Evolutionary conservation across 306 rosid species (phyloP), one percentile per base, ranked within the genome.

Genomic region (Vigna mungo): DNA sequence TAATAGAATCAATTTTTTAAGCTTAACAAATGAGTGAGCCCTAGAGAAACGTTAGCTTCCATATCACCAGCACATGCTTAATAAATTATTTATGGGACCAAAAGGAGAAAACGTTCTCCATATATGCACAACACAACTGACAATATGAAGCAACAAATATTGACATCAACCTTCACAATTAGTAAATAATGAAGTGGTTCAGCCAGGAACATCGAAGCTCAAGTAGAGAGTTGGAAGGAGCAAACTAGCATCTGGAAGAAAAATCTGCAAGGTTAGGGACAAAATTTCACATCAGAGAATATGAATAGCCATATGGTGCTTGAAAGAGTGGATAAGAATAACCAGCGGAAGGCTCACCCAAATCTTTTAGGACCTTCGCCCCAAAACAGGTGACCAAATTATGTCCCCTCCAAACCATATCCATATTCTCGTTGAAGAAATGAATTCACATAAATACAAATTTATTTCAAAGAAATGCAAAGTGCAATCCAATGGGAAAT

Each of bases 251-350:
- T 88, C 91, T 53, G 90, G 88, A 88, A 87, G 83, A 79, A 76
- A 85, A 84, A 91, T 87, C 96, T 91, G 90, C 90, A 90, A 82
- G 76, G 85, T 84, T 88, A 87, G 78, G 92, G 88, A 77, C 87
- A 88, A 82, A 74, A 74, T 83, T 79, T 83, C 76, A 86, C 67
- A 87, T 88, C 90, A 88, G 89, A 91, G 77, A 83, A 48, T 68
- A 79, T 53, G 86, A 86, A 72, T 54, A 84, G 85, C 21, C 25
- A 64, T 27, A 51, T 54, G 86, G 80, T 48, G 78, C 74, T 77
- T 66, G 82, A 73, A 79, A 81, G 89, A 64, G 78, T 77, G 87
- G 91, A 68, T 70, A 65, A 73, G 82, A 81, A 83, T 80, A 46
- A 43, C 47, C 80, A 85, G 83, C 80, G 80, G 87, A 72, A 84